Base-by-base conservation (phyloP, 441 rosid species). In the Pelargonium fulgidum region DNA sequence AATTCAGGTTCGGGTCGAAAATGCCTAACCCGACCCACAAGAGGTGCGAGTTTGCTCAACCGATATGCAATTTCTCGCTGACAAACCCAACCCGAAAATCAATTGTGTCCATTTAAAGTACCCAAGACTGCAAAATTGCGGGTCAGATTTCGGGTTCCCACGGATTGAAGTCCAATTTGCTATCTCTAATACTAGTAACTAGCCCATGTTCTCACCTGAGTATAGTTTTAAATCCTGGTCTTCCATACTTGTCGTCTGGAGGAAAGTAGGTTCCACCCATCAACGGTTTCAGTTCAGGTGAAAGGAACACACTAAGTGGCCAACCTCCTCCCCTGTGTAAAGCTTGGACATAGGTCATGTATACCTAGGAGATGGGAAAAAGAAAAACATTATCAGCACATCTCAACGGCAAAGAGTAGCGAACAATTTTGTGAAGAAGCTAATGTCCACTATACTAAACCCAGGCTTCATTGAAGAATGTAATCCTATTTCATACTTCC, bases 191-290 rank as follows among this genome's bases (percentile, higher is more conserved):
- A 29, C 36, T 29, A 29, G 36, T 29, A 29, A 29, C 36, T 29
- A 29, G 36, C 36, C 36, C 36, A 29, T 29, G 36, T 29, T 29
- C 36, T 66, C 74, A 89, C 97, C 82, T 88, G 7, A 93, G 88
- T 71, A 89, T 78, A 65, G 97, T 88, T 82, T 89, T 93, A 82
- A 93, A 91, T 42, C 99, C 99, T 2, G 96, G 97, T 74, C 92
- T 85, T 75, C 96, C 97, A 68, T 84, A 83, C 26, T 87, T 88
- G 81, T 93, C 96, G 76, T 91, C 82, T 0, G 95, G 96, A 42
- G 97, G 99, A 61, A 93, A 93, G 83, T 93, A 93, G 70, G 96
- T 93, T 78, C 97, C 99, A 54, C 99, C 96, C 97, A 93, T 86
- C 72, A 93, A 77, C 13, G 99, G 99, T 79, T 89, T 93, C 72